phyloP scores from a whole-genome alignment of 1,284 basidiomycete species.

The Irpex lacteus region DNA sequence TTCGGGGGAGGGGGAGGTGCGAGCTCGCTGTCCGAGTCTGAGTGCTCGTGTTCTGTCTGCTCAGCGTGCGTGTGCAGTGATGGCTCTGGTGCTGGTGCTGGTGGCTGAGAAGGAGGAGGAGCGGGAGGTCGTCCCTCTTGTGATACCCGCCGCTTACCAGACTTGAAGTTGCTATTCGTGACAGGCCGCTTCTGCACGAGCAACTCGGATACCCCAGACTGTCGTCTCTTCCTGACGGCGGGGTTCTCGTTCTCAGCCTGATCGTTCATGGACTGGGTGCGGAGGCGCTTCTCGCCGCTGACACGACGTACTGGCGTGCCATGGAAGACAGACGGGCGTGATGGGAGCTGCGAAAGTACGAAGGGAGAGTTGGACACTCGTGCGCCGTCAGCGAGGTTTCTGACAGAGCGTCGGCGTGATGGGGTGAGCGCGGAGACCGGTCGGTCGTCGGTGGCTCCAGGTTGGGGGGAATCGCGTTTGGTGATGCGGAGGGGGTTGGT shows the following conservation, averaged over 20 bases:
- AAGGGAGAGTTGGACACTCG: constrained; percentile 91
- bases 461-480: constrained; percentile 52
- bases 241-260: constrained; percentile 75
- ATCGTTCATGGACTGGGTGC: constrained; percentile 63
- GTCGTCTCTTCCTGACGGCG: constrained; percentile 64
- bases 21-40: constrained; percentile 25
- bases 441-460: constrained; percentile 11
- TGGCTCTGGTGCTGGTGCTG: background rate
- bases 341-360: background rate
- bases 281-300: constrained; percentile 72
- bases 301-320: constrained; percentile 43
- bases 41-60: constrained; percentile 22
- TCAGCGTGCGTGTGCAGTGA: no score
- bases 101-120: background rate
- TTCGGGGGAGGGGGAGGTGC: constrained; percentile 29
- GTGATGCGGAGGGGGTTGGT: constrained; percentile 65
- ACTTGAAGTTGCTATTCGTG: constrained; percentile 81
- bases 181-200: constrained; percentile 76
- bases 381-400: constrained; percentile 78
- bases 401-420: constrained; percentile 45
- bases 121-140: constrained; percentile 3
- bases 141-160: constrained; percentile 10
- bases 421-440: background rate
- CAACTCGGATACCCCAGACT: constrained; percentile 73
- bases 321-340: background rate